Base-by-base conservation (phyloP, 148 eudicot species). In the Persicaria tinctoria region DNA sequence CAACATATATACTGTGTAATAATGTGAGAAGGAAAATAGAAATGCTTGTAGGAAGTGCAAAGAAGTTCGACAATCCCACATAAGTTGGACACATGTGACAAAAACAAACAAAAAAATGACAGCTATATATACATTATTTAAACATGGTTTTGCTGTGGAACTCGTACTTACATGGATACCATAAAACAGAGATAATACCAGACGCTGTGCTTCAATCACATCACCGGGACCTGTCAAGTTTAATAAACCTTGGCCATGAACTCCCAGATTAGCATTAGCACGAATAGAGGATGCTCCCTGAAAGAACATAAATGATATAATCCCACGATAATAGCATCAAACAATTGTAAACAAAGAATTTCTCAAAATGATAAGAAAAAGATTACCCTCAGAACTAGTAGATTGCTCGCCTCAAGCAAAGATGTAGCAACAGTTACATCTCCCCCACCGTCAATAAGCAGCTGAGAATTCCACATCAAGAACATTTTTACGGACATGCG, bases 401-500 rank as follows among this genome's bases (percentile, higher is more conserved):
- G 74, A 80, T 96, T 96, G 79, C 99, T 96, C 79, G 97, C 97
- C 78, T 96, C 99, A 66, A 96, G 93, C 83, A 83, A 79, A 17
- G 99, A 92, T 38, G 96, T 96, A 57, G 86, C 94, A 70, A 89
- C 88, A 73, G 85, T 82, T 75, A 76, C 80, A 84, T 96, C 99
- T 68, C 89, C 91, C 51, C 92, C 99, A 70, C 96, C 97, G 81
- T 92, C 94, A 73, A 96, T 80, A 48, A 86, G 75, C 88, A 96
- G 81, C 75, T 81, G 83, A 71, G 99, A 92, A 79, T 96, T 92
- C 99, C 99, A 96, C 99, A 96, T 96, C 86, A 96, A 76, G 79
- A 92, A 92, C 88, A 96, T 96, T 84, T 96, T 96, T 73, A 96
- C 97, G 74, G 93, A 80, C 97, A 96, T 96, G 49, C 99, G 94